Evolutionary conservation across 2,329 filamentous ascomycete genomes (phyloP).

Genomic region (Aspergillus versicolor): DNA sequence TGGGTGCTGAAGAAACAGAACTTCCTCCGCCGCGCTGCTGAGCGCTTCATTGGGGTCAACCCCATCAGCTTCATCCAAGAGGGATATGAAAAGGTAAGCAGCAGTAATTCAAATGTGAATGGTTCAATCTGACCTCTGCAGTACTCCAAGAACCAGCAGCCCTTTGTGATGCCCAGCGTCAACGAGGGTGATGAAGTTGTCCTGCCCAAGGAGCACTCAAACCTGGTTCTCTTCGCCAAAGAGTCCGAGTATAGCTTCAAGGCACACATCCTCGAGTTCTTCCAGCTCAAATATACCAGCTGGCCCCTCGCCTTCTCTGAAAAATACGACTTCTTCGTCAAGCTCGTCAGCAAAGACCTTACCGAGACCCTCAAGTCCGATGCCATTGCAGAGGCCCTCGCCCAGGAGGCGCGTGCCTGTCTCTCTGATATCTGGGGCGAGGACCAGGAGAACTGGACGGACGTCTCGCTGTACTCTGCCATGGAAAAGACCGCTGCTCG

Average conservation of each 20-base stretch:
- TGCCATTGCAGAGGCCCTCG: constrained; percentile 11
- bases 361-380: constrained; percentile 13
- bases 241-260: constrained; percentile 16
- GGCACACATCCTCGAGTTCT: constrained; percentile 13
- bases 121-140: background rate
- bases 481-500: constrained; percentile 15
- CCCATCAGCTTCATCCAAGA: constrained; percentile 15
- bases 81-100: constrained; percentile 11
- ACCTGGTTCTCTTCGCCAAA: constrained; percentile 10
- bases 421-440: constrained; percentile 13
- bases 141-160: constrained; percentile 15
- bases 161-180: constrained; percentile 17
- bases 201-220: constrained; percentile 13
- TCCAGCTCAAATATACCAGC: constrained; percentile 17
- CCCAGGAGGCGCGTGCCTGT: constrained; percentile 13
- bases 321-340: constrained; percentile 16
- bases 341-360: constrained; percentile 18
- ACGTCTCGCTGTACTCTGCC: constrained; percentile 10
- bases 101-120: no score
- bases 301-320: constrained; percentile 15
- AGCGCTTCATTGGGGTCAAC: constrained; percentile 15
- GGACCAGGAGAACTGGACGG: constrained; percentile 12
- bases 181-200: constrained; percentile 17
- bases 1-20: constrained; percentile 13
- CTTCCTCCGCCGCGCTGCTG: constrained; percentile 11